Percentiles rank a stretch among this genome's conserved stretches.
These are phyloP conservation scores for Sarcomyxa edulis DNA, from an alignment of 768 basidiomycete species.

Conservation along the genomic window DNA sequence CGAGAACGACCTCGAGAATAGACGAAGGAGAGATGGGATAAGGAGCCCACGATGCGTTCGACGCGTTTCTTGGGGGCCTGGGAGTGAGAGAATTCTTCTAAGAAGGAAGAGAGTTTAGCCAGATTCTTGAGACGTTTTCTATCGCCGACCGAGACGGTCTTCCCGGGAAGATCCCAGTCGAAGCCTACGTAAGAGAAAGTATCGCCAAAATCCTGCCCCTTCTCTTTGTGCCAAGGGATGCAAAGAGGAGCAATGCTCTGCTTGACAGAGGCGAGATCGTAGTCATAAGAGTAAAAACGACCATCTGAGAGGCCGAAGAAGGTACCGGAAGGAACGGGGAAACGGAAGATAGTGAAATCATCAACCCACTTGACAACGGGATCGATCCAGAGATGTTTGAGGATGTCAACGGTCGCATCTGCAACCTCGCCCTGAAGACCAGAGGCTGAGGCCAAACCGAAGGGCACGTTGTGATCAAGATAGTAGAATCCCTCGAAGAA, in stretches of 20 bases:
- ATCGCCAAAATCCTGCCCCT: slow-evolving; percentile 12
- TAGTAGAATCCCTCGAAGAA: slow-evolving; percentile 18
- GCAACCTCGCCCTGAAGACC: slow-evolving; percentile 12
- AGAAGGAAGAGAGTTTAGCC: slow-evolving; percentile 9
- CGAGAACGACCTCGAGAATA: slow-evolving; percentile 7
- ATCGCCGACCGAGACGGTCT: slow-evolving; percentile 18
- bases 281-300: slow-evolving; percentile 11
- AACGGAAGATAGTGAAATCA: slow-evolving; percentile 10
- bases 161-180: slow-evolving; percentile 19
- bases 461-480: slow-evolving; percentile 26
- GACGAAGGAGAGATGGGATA: slow-evolving; percentile 18
- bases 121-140: slow-evolving; percentile 20
- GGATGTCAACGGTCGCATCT: slow-evolving; percentile 12
- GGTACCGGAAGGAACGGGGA: too few species aligned
- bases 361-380: slow-evolving; percentile 8
- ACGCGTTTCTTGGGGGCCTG: slow-evolving; percentile 2
- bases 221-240: slow-evolving; percentile 17
- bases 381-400: slow-evolving; percentile 3
- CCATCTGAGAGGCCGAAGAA: slow-evolving; percentile 13
- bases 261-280: slow-evolving; percentile 12
- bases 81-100: slow-evolving; percentile 3
- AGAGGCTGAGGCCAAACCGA: slow-evolving; percentile 17
- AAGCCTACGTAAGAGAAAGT: slow-evolving; percentile 20
- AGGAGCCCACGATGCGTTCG: slow-evolving; percentile 15
- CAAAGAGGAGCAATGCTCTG: slow-evolving; percentile 11